Evolutionary conservation across 345 rosid species (phyloP), one percentile per base, ranked within the genome.

Genomic region (Aquilaria malaccensis): DNA sequence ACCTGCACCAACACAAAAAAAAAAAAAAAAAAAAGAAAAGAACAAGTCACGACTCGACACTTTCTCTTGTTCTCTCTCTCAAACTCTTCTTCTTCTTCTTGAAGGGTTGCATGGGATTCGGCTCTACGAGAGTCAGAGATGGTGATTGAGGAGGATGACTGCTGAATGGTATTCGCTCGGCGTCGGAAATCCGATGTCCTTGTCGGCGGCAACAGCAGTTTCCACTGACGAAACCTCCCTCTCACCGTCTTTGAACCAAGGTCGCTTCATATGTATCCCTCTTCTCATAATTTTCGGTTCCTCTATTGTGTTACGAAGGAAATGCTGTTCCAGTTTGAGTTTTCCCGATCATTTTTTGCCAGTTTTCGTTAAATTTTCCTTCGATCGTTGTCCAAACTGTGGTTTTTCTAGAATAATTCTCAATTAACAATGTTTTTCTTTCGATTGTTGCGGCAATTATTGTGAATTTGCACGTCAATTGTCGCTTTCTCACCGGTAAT

Each of bases 81-180:
- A 49, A 65, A 65, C 31, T 43, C 69, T 56, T 59, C 48, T 62
- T 49, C 70, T 56, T 64, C 57, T 66, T 70, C 70, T 70, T 30
- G 43, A 53, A 56, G 65, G 55, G 62, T 45, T 50, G 52, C 55
- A 13, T 67, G 51, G 54, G n/a, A 52, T 50, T 11, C 49, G 12
- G 1, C 52, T 9, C 59, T 6, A 41, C 46, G 30, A 41, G 72
- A 67, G 58, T 69, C 69, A 30, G 66, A 46, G 81, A 73, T 70
- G 74, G 72, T 80, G 81, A 75, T 70, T 78, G 77, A 74, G 71
- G 72, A 71, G 32, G 73, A 70, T 67, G 33, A 68, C 59, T 79
- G 68, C 61, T 63, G 72, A 60, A 91, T 91, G 94, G 88, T 86
- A 61, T 84, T 82, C 71, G 81, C 84, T 84, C 69, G 89, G 81